Base-by-base conservation (phyloP, 1,284 basidiomycete species). In the Cryptococcus sp. region DNA sequence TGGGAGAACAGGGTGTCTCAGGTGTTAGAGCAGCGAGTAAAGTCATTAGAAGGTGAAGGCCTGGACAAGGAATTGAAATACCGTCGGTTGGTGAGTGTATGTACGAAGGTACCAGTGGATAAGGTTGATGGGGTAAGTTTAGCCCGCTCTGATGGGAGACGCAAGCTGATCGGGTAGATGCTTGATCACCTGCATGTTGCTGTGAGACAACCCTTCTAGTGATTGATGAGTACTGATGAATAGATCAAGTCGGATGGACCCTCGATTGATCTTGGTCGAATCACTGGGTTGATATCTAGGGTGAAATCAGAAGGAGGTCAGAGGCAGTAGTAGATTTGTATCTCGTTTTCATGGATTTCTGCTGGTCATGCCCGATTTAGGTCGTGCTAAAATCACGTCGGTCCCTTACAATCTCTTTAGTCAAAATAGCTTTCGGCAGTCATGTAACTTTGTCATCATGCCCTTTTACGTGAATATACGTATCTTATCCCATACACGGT, bases 11-110 rank as follows among this genome's bases (percentile, higher is more conserved):
- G 89, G 52, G 83, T 88, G 73, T 85, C 89, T 63, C 79, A 82
- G 53, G 67, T 93, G 47, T 81, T 93, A 67, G 80, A 84, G 53
- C 79, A 81, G 55, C 78, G 87, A 54, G 73, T 94, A 52, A 79
- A 81, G 60, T 81, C 81, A 37, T 74, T 94, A 56, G 84, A 88
- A 61, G 87, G 87, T 36, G 85, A 85, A 42, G 86, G 85, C 66
- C 85, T 86, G 14, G 87, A 87, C 72, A 90, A 88, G 72, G 87
- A 91, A 66, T 85, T 85, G 61, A 85, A 89, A 74, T 96, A 89
- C 77, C 86, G 90, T 74, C 90, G 85, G 75, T 86, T 97, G 55
- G 87, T 98, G 19, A 85, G 90, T 21, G 77, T 94, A 49, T 94
- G 91, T 72, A 90, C 91, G 7, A 87, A 88, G 41, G 85, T 92